A percentile compares a stretch with the other conserved stretches of the same genome.
Conservation (phyloP, 108 stramenopile species). For the Nitzschia palea region DNA sequence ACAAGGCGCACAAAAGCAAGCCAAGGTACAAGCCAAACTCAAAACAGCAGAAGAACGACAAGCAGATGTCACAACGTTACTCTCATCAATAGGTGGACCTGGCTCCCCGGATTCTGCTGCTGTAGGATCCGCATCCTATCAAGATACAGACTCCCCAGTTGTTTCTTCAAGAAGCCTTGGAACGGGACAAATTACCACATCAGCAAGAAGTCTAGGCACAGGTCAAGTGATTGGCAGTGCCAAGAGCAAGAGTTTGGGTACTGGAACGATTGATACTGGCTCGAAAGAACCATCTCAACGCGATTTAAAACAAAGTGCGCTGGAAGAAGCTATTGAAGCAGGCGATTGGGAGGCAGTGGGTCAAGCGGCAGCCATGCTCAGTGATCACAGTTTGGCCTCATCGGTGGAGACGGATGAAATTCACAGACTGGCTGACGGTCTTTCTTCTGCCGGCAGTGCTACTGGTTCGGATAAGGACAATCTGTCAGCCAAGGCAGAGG, state of each 20-base stretch:
- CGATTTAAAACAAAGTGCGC: constrained; percentile 23
- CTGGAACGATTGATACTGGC: background rate
- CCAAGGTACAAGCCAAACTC: constrained; percentile 67
- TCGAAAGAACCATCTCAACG: background rate
- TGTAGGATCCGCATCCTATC: background rate
- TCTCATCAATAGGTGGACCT: background rate
- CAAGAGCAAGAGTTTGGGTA: constrained; percentile 1
- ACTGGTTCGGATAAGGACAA: background rate
- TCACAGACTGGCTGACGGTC: constrained; percentile 25
- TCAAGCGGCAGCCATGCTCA: constrained; percentile 64
- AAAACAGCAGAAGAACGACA: constrained; percentile 5
- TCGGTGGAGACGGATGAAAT: constrained; percentile 42
- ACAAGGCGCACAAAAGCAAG: constrained; percentile 64
- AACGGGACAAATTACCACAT: constrained; percentile 22
- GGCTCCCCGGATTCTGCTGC: background rate
- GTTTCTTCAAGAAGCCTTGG: constrained; percentile 23
- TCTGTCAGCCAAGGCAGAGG: constrained; percentile 23
- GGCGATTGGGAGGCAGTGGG: constrained; percentile 92
- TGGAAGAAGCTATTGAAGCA: constrained; percentile 71
- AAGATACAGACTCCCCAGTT: background rate
- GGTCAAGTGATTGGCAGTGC: constrained; percentile 11
- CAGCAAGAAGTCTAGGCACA: constrained; percentile 8
- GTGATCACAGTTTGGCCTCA: constrained; percentile 33
- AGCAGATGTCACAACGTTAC: constrained; percentile 1
- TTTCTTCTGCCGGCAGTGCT: constrained; percentile 14